These are phyloP conservation scores for Meripilus lineatus DNA, from an alignment of 1,284 basidiomycete genomes.

Conservation along the genomic window DNA sequence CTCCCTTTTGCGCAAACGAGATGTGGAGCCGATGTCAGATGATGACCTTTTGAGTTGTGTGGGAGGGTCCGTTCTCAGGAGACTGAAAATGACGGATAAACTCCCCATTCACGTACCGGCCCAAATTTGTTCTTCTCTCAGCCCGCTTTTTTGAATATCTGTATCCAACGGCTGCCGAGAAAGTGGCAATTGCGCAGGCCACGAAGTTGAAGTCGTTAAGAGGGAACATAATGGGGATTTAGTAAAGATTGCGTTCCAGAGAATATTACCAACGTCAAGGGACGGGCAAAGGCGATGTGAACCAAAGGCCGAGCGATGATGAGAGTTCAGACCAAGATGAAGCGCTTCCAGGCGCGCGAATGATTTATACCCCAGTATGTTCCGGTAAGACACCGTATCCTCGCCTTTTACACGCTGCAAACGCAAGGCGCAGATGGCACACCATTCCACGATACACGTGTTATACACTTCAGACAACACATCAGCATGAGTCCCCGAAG, in stretches of 20 bases:
- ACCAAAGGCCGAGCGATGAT: slow-evolving; percentile 1
- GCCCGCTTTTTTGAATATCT: slow-evolving; percentile 18
- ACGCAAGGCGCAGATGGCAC: slow-evolving; percentile 9
- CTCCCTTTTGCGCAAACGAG: too few relatives aligned
- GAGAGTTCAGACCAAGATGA: background rate
- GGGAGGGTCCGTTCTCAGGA: too few relatives aligned
- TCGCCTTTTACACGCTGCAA: slow-evolving; percentile 10
- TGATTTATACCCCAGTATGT: background rate
- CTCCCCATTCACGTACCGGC: slow-evolving; percentile 15
- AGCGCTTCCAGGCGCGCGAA: slow-evolving; percentile 1
- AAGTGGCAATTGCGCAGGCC: slow-evolving; percentile 24
- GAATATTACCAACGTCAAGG: background rate
- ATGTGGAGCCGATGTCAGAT: too few relatives aligned
- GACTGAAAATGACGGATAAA: too few relatives aligned
- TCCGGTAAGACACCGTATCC: slow-evolving; percentile 5
- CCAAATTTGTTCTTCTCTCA: slow-evolving; percentile 9
- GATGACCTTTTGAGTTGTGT: too few relatives aligned
- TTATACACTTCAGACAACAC: slow-evolving; percentile 2
- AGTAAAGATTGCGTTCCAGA: background rate
- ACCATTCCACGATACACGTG: slow-evolving; percentile 6
- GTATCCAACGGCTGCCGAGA: slow-evolving; percentile 27
- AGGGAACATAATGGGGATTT: slow-evolving; percentile 18
- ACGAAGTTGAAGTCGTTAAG: slow-evolving; percentile 26
- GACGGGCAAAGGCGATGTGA: background rate
- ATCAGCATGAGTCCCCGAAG: too few relatives aligned